Conservation (phyloP, 768 basidiomycete genomes). For the Cyclocybe aegerita region DNA sequence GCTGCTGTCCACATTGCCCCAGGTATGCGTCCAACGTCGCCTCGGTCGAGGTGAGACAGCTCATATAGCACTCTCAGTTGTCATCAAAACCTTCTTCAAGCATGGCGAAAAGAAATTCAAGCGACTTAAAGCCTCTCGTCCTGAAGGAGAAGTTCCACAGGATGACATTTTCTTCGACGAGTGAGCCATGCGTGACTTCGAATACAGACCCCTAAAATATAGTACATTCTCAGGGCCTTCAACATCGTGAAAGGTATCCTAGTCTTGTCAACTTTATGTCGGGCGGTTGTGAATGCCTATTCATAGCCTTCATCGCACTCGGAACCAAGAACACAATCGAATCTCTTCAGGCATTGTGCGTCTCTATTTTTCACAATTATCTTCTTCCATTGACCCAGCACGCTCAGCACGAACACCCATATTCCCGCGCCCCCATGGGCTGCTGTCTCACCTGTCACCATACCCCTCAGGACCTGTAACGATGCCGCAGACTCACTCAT, state of each 20-base stretch:
- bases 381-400: not conserved
- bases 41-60: not conserved
- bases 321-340: slow-evolving; percentile 68
- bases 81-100: slow-evolving; percentile 49
- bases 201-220: not conserved
- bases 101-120: slow-evolving; percentile 45
- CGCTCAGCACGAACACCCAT: slow-evolving; percentile 60
- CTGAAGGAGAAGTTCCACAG: slow-evolving; percentile 45
- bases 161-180: slow-evolving; percentile 72
- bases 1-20: slow-evolving; percentile 56
- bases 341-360: slow-evolving; percentile 67
- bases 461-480: slow-evolving; percentile 59
- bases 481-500: slow-evolving; percentile 66
- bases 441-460: slow-evolving; percentile 52
- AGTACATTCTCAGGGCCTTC: slow-evolving; percentile 47
- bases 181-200: slow-evolving; percentile 24
- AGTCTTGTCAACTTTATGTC: not conserved
- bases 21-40: slow-evolving; percentile 25
- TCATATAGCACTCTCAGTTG: slow-evolving; percentile 32
- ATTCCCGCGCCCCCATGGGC: slow-evolving; percentile 70
- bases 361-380: not conserved
- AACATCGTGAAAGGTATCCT: slow-evolving; percentile 56
- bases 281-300: not conserved
- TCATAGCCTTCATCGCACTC: slow-evolving; percentile 58
- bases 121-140: slow-evolving; percentile 32